Base-by-base conservation (phyloP, 2,329 filamentous ascomycete genomes). In the Fusarium napiforme region DNA sequence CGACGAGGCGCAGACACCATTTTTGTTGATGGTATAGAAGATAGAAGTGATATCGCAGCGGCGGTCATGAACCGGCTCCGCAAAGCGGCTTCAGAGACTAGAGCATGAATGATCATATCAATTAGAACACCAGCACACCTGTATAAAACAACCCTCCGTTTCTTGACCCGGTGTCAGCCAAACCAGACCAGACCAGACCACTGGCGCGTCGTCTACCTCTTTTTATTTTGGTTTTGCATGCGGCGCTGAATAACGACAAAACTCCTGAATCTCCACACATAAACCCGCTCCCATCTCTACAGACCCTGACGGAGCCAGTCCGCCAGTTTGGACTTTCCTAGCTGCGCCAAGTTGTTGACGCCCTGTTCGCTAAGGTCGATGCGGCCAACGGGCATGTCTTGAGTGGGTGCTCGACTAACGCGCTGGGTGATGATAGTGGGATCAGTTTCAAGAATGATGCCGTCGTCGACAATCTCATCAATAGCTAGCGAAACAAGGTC, bases 321-420 rank as follows among this genome's bases (percentile, higher is more conserved):
- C 49, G 94, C 93, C 80, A 97, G 84, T 84, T 97, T 96, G 78
- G 92, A 92, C 87, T 96, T 97, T 81, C 95, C 96, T 82, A 98
- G 93, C 82, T 97, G 94, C 83, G 95, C 96, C 75, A 96, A 87
- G 85, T 97, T 98, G 84, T 97, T 91, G 82, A 98, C 90, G 57
- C 96, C 96, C 84, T 98, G 95, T 84, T 98, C 96, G 79, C 94
- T 97, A 63, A 98, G 90, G 82, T 98, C 96, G 83, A 98, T 96
- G 81, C 93, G 94, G 87, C 96, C 94, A 83, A 98, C 90, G 80
- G 95, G 94, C 77, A 95, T 92, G 84, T 99, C 96, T 79, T 97
- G 93, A 46, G 92, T 91, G 15, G 96, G 96, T 45, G 96, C 95
- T 83, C 93, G 92, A 88, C 94, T 97, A 79, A 98, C 96, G 76